These are phyloP conservation scores for Hypoxylon lenormandii DNA, from an alignment of 495 filamentous ascomycete species.

Conservation along the genomic window DNA sequence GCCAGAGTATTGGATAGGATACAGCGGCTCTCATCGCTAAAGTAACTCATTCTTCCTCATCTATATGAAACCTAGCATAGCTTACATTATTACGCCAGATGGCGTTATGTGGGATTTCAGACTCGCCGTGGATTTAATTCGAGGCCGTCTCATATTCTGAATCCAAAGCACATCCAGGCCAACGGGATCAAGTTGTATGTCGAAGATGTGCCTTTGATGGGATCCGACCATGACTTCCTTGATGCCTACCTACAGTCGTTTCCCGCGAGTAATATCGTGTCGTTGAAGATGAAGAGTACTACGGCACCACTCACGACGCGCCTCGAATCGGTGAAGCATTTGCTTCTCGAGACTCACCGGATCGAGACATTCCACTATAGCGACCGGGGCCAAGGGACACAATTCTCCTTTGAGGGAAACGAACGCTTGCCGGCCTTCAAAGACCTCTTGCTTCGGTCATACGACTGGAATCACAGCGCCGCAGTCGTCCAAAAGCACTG, in stretches of 20 bases:
- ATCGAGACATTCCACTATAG: conserved; percentile 47
- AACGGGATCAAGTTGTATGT: conserved; percentile 41
- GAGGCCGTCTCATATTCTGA: conserved; percentile 42
- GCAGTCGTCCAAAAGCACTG: conserved; percentile 45
- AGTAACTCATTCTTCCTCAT: conserved; percentile 25
- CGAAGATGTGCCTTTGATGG: conserved; percentile 45
- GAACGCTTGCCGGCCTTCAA: conserved; percentile 51
- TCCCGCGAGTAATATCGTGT: conserved; percentile 39
- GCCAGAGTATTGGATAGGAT: conserved; percentile 34
- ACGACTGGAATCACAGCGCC: conserved; percentile 51
- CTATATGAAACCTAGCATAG: not conserved
- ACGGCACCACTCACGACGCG: conserved; percentile 42
- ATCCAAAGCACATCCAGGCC: conserved; percentile 11
- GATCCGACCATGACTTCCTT: conserved; percentile 14
- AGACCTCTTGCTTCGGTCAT: conserved; percentile 48
- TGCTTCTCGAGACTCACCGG: conserved; percentile 40
- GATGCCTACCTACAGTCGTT: conserved; percentile 40
- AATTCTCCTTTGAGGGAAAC: conserved; percentile 40
- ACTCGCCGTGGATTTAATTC: conserved; percentile 23
- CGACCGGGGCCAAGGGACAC: conserved; percentile 47
- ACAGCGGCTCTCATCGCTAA: conserved; percentile 41
- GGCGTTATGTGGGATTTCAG: conserved; percentile 39
- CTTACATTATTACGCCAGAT: conserved; percentile 31
- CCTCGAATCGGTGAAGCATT: conserved; percentile 44
- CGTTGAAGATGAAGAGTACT: conserved; percentile 45